Base-by-base conservation (phyloP, 495 filamentous ascomycete species). In the Penicillium bovifimosum region DNA sequence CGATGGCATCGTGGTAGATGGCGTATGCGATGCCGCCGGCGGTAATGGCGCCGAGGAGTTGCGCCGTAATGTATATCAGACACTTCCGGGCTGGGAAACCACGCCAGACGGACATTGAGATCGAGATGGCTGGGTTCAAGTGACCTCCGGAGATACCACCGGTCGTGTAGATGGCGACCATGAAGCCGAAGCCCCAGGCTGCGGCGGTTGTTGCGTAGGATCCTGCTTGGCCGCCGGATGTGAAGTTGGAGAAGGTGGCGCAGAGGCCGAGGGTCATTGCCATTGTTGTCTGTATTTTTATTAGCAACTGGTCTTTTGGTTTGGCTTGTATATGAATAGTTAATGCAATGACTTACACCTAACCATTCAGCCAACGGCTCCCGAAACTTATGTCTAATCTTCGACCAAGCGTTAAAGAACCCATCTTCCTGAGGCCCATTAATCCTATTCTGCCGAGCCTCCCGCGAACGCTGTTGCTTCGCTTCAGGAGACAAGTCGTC, bases 111-210 rank as follows among this genome's bases (percentile, higher is more conserved):
- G 75, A 83, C 46, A 77, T 74, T 7, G 75, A 56, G 41, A 83
- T 78, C 17, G 77, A 77, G 18, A 83, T 72, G 4, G 77, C 80
- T 0, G 80, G 80, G 48, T 84, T 84, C 35, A 85, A 60, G 48
- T 81, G 78, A 0, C 70, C 80, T 41, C 81, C 80, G 26, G 65
- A 72, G 32, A 80, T 69, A 40, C 79, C 78, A 54, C 64, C 64
- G 7, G 75, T 69, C 13, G 78, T 63, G 52, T 83, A 83, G 47
- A 83, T 75, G 26, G 75, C 80, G 5, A 81, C 57, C 79, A 82
- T 81, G 33, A 82, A 57, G 8, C 49, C 52, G 20, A 67, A 56
- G 0, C 59, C 64, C 64, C 64, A 67, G 66, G 27, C 73, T 69
- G 32, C 34, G 1, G 58, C 41, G n/a, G n/a, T n/a, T n/a, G n/a